Percentiles rank a stretch among this genome's conserved stretches.
phyloP scores from a whole-genome alignment of 2,329 filamentous ascomycete genomes.

The Diplodia seriata region DNA sequence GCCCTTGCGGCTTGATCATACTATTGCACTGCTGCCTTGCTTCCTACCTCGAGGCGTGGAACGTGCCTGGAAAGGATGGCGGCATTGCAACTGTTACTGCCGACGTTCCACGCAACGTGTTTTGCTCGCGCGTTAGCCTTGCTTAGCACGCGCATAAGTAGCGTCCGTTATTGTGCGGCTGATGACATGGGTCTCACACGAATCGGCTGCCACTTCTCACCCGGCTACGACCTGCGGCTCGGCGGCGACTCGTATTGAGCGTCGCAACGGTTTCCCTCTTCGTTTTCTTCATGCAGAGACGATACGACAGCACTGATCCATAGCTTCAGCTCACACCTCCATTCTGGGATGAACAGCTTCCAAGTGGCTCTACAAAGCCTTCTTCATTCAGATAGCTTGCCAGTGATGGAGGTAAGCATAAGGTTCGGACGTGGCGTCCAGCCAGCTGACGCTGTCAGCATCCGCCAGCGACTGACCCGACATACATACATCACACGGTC shows the following conservation, averaged over 20 bases:
- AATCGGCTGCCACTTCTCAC: background rate
- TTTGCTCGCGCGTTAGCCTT: background rate
- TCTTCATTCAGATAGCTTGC: background rate
- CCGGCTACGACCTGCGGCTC: background rate
- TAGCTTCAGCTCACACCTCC: background rate
- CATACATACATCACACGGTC: background rate
- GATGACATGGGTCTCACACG: background rate
- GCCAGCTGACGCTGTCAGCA: background rate
- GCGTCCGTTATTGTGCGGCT: background rate
- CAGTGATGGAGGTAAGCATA: background rate
- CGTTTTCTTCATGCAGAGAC: background rate
- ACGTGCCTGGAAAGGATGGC: background rate
- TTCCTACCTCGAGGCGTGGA: background rate
- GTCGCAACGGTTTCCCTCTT: background rate
- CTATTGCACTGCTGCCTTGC: background rate
- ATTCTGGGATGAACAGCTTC: background rate
- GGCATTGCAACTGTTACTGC: background rate
- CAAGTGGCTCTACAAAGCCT: background rate
- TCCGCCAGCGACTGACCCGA: background rate
- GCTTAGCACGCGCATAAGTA: background rate
- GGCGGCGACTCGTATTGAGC: background rate
- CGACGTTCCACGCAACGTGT: background rate
- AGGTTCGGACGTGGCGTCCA: background rate
- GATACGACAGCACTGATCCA: background rate
- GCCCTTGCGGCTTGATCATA: background rate